Evolutionary conservation across 805 yeast genomes (phyloP), one percentile per base, ranked within the genome.

Genomic region (Candida dendrica): DNA sequence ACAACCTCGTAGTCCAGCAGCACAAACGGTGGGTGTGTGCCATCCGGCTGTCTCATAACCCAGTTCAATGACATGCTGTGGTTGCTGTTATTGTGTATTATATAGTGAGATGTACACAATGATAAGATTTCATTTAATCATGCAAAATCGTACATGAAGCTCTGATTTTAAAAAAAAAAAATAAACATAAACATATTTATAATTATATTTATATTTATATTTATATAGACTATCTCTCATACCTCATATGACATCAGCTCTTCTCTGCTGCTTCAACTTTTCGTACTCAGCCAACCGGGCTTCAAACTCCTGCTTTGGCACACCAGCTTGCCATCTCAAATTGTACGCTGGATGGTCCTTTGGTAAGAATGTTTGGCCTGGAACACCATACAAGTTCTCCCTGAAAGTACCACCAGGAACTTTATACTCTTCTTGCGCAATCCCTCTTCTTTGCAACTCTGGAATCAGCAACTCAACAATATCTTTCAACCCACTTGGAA

Each of bases 401-500:
- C 69, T 52, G 38, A 60, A 55, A 19, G 66, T 60, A 10, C 55
- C 47, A 18, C 49, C 46, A 16, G 51, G 50, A 30, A 57, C 60
- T 8, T 61, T 59, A 43, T 64, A 64, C 39, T 64, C 67, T 11
- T 55, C 49, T 62, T 64, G 60, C 15, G 53, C 60, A 14, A 64
- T 47, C 1, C 67, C 67, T 34, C 64, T 46, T 18, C 42, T 44
- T 46, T 53, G 52, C 34, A 64, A 50, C 37, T 58, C 68, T 10
- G 68, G 68, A 22, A 64, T 39, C 36, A 64, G 46, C 20, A 41
- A 47, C 18, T 64, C 60, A 22, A 64, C 63, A 24, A 66, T 42
- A 7, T 66, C 68, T 44, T 66, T 65, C 40, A 60, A 63, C 6
- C 64, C 45, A 3, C 58, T 62, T 13, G 71, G 72, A 7, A 56